Conservation (phyloP, 1,284 basidiomycete species). For the Coniferiporia weirii region DNA sequence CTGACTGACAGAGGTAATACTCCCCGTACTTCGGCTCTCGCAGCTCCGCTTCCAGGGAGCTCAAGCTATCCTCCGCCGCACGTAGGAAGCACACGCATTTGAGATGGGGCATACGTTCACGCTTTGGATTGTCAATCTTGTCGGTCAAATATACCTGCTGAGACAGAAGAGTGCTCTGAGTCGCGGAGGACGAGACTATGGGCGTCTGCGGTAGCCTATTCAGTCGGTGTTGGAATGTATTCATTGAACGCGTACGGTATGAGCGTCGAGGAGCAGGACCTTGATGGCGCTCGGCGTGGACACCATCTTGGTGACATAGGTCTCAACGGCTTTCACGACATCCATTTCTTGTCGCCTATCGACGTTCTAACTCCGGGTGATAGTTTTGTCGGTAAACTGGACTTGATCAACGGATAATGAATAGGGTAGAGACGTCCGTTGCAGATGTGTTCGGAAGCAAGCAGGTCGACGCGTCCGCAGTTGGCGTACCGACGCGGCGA, state of each 20-base stretch:
- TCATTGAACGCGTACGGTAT: constrained; percentile 64
- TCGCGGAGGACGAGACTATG: constrained; percentile 91
- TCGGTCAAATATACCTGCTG: constrained; percentile 99
- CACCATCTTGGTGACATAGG: constrained; percentile 89
- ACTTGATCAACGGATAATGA: neutral
- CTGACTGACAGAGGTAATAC: constrained; percentile 95
- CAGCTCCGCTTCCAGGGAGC: constrained; percentile 80
- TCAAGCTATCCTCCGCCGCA: constrained; percentile 75
- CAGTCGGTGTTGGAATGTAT: neutral
- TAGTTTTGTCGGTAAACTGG: neutral
- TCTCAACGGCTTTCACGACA: constrained; percentile 91
- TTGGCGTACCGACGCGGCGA: neutral
- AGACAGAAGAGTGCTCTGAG: constrained; percentile 90
- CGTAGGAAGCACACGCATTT: constrained; percentile 95
- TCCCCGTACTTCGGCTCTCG: constrained; percentile 89
- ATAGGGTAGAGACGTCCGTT: neutral
- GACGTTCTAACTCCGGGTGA: neutral
- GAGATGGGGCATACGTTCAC: constrained; percentile 91
- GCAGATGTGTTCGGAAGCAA: neutral
- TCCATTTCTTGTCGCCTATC: constrained; percentile 59
- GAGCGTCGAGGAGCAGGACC: constrained; percentile 91
- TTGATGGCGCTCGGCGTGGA: constrained; percentile 90
- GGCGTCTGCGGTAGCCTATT: constrained; percentile 65
- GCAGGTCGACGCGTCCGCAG: neutral
- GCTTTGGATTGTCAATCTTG: constrained; percentile 86